These are phyloP conservation scores for Ganoderma boninense DNA, from an alignment of 1,284 basidiomycete genomes.

Conservation along the genomic window DNA sequence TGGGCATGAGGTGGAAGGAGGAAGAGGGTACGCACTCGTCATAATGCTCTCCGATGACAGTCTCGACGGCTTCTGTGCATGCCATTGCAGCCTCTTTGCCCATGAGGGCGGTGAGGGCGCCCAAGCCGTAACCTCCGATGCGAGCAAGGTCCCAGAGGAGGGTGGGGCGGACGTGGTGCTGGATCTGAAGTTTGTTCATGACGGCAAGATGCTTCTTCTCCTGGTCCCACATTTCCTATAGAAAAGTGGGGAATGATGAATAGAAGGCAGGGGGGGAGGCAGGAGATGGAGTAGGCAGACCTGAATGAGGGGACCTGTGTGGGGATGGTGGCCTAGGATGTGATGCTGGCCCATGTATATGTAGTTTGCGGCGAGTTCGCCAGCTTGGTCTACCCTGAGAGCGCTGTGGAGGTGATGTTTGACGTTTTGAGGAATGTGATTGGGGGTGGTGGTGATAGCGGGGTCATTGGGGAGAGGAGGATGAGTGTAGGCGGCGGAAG, in stretches of 20 bases:
- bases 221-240: slow-evolving; percentile 95
- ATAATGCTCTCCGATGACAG: slow-evolving; percentile 97
- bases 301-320: slow-evolving; percentile 77
- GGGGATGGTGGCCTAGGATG: slow-evolving; percentile 70
- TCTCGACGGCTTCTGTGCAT: slow-evolving; percentile 97
- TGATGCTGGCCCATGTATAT: slow-evolving; percentile 89
- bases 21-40: slow-evolving; percentile 79
- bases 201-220: slow-evolving; percentile 93
- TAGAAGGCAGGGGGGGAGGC: neutral
- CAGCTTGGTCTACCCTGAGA: slow-evolving; percentile 90
- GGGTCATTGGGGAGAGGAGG: slow-evolving; percentile 43
- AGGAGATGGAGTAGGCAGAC: slow-evolving; percentile 49
- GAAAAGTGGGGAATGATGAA: neutral
- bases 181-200: slow-evolving; percentile 84
- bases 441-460: slow-evolving; percentile 57
- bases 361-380: slow-evolving; percentile 93
- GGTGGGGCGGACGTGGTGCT: slow-evolving; percentile 89
- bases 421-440: slow-evolving; percentile 55
- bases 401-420: slow-evolving; percentile 64
- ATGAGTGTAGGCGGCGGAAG: slow-evolving; percentile 47
- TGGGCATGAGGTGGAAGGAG: neutral
- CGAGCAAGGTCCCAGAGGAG: slow-evolving; percentile 86
- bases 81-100: slow-evolving; percentile 97
- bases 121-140: slow-evolving; percentile 85
- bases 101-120: slow-evolving; percentile 87